Base-by-base conservation (phyloP, 2,329 filamentous ascomycete species). In the Byssoonygena ceratinophila region DNA sequence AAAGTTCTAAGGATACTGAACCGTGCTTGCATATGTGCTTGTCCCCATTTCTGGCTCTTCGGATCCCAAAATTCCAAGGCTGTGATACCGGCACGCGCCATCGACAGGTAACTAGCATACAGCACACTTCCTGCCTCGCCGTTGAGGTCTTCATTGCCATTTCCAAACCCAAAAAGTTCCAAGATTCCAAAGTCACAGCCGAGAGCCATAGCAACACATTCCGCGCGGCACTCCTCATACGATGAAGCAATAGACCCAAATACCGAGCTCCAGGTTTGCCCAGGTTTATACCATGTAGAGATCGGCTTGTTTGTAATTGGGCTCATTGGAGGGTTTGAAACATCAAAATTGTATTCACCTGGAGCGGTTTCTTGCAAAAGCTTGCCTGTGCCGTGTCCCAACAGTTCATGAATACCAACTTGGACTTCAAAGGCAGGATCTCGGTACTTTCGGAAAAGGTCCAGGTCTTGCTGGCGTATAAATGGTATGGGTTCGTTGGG, bases 1-100 rank as follows among this genome's bases (percentile, higher is more conserved):
- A 96, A 90, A 64, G 70, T 71, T 16, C 69, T 70, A 51, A 96
- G 74, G 62, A 96, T 95, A 48, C 84, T 87, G 71, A 89, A 96
- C 9, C 90, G 85, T 20, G 89, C 90, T 70, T 94, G 88, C 71
- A 88, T 94, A 66, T 95, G 89, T 58, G 85, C 80, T 69, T 95
- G 90, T 7, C 90, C 90, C 90, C 90, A 95, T 72, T 94, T 95
- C 59, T 82, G 77, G 61, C 79, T 83, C 72, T 90, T 90, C 4
- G 89, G 89, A 63, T 96, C 89, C 89, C 89, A 97, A 76, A 92
- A 88, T 66, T 97, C 91, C 20, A 97, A 77, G 1, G 90, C 85
- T 4, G 83, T 80, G 41, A 98, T 76, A 55, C 92, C 92, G n/a
- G 89, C 88, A 34, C 90, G 82, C 12, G 92, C 92, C 91, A 98